Evolutionary conservation across 2,329 filamentous ascomycete species (phyloP), one percentile per base, ranked within the genome.

Genomic region (Aspergillus novoparasiticus): DNA sequence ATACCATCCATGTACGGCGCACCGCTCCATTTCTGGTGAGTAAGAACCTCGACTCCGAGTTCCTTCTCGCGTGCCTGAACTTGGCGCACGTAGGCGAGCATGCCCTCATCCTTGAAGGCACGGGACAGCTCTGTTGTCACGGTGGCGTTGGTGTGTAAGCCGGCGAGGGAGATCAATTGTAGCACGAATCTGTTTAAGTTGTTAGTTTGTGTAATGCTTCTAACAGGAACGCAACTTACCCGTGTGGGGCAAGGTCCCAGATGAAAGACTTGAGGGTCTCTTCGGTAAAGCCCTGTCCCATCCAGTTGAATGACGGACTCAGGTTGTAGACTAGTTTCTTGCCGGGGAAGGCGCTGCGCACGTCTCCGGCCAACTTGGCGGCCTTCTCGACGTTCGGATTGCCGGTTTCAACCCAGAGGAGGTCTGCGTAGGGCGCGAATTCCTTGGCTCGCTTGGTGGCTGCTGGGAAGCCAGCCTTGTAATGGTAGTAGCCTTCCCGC

Each of bases 241-340:
- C 94, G 72, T 97, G 91, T 75, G 89, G 88, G 10, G 94, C 95
- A 68, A 99, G 88, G 77, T 98, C 94, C 94, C 94, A 98, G 71
- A 99, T 91, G 78, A 99, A 99, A 6, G 87, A 93, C 81, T 91
- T 93, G 60, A 99, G 85, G 6, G 90, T 90, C 65, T 88, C 89
- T 67, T 93, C 88, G 3, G 87, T 90, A 80, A 98, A 99, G 34
- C 94, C 95, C 76, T 98, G 94, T 12, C 89, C 89, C 88, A 96
- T 95, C 95, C 95, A 99, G 84, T 99, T 98, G 86, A 99, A 99
- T 10, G 92, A 96, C 1, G 95, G 95, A 5, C 90, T 94, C 1
- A 99, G 86, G 81, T 99, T 99, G 82, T 99, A 99, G 0, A 98
- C 94, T 28, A 99, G 86, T 41, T 92, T 91, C 85, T 98, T 98